Conservation (phyloP, 2,329 filamentous ascomycete species). For the Aspergillus ochraceus region DNA sequence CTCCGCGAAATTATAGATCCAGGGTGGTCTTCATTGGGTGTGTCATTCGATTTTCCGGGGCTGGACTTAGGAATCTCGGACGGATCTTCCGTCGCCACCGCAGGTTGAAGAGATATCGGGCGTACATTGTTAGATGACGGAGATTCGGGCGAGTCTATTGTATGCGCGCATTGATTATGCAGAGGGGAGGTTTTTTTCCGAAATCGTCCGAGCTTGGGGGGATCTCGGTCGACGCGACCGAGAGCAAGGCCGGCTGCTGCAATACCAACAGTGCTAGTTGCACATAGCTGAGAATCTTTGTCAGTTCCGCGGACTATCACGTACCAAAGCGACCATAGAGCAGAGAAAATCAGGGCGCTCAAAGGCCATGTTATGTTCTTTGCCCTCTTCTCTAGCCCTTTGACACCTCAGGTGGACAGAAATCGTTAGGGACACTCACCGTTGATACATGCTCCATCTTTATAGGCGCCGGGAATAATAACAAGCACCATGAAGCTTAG, state of each 20-base stretch:
- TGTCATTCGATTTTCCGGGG: conserved; percentile 16
- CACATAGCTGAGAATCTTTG: conserved; percentile 54
- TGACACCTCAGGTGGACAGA: background rate
- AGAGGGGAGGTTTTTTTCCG: conserved; percentile 27
- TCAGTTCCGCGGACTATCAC: conserved; percentile 8
- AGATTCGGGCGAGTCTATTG: conserved; percentile 14
- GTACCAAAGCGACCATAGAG: background rate
- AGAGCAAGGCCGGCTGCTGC: conserved; percentile 60
- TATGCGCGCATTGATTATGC: conserved; percentile 20
- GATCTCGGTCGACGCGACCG: conserved; percentile 50
- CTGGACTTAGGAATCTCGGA: conserved; percentile 6
- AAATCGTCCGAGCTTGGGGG: conserved; percentile 28
- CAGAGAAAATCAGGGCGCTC: background rate
- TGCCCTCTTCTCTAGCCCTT: background rate
- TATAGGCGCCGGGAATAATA: conserved; percentile 30
- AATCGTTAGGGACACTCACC: conserved; percentile 25
- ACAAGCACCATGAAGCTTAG: conserved; percentile 34
- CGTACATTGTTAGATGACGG: conserved; percentile 14
- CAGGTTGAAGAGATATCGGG: conserved; percentile 20
- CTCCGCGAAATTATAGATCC: conserved; percentile 22
- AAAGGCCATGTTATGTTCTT: background rate
- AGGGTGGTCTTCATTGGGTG: conserved; percentile 9
- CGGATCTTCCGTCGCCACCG: conserved; percentile 17
- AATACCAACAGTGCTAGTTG: conserved; percentile 62
- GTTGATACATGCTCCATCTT: conserved; percentile 45